Base-by-base conservation (phyloP, 148 eudicot genomes). In the Arctostaphylos glauca region DNA sequence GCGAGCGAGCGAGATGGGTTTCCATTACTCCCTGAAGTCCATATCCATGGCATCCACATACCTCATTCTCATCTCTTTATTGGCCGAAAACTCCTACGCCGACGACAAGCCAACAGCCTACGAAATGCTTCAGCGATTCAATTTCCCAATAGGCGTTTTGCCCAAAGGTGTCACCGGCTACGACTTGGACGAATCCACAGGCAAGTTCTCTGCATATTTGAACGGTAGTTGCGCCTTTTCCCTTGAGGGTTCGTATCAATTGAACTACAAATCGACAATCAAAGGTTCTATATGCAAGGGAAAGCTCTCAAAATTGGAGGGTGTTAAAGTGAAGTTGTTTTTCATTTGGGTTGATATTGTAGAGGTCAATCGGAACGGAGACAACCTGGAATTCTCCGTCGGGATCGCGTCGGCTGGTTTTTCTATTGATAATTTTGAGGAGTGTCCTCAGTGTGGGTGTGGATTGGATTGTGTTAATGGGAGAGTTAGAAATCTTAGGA, bases 361-460 rank as follows among this genome's bases (percentile, higher is more conserved):
- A 1, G 89, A 91, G 78, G 93, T 91, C 0, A 41, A 8, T 48
- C 80, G 85, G 18, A 59, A n/a, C 23, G 87, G 59, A 19, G 88
- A 85, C 21, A 84, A 88, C 10, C 87, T 91, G 5, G 84, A 85
- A 55, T 91, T 91, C 74, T 89, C 90, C 1, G 91, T 91, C 4
- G 93, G 91, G 9, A 81, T 91, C 23, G 87, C 85, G 68, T 89
- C 91, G 6, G 91, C 93, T 58, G 81, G 80, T 14, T 89, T 89
- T 21, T 85, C 87, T 0, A 58, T 89, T 67, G 89, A 86, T 18
- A 89, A 85, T 12, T 89, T 91, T 18, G 86, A 85, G 0, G 87
- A 82, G 47, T 80, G 89, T 49, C 91, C 91, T 8, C 81, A 79
- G 4, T 91, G 93, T 81, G 93, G 90, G 1, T 91, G 93, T 79